Evolutionary conservation across 2,329 filamentous ascomycete species (phyloP), one percentile per base, ranked within the genome.

Genomic region (Xylaria sp.): DNA sequence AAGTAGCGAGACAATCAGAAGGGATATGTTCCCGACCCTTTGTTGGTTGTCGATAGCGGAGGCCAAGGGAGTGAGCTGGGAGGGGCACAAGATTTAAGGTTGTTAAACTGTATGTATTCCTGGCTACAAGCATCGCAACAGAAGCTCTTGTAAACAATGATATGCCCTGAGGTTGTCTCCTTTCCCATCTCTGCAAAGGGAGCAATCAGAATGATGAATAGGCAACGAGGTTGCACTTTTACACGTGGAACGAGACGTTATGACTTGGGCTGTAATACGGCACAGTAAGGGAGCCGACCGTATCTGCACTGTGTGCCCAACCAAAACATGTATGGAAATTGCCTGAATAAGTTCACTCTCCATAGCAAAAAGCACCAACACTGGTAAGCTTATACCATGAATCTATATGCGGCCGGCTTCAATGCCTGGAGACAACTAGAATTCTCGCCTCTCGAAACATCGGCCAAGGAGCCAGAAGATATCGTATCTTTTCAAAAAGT

Each of bases 381-480:
- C 42, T 17, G 36, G 20, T 28, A 17, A 20, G 15, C 13, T 40
- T 40, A 36, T 54, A n/a, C 44, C 11, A 79, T 87, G 85, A 80
- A 85, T 61, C 76, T 90, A 5, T 86, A 85, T 74, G 86, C 83
- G 49, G 72, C 84, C 2, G 88, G 88, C 48, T 85, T 87, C 78
- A 90, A 90, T 74, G 86, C 87, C 63, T 90, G 86, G 86, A 77
- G 79, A 64, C 87, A 90, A 73, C 81, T 89, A 17, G 71, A 74
- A 2, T 84, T 88, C 66, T 51, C 51, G 7, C 13, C 59, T 48
- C 15, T 46, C 2, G 48, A 56, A 10, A 5, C 46, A 17, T 6
- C 68, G 67, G 4, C 51, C 23, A 57, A 74, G 1, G 83, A 87
- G 48, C 81, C 83, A 4, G 77, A 82, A 4, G 88, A 89, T 72